Conservation (phyloP, 306 rosid genomes). For the Mucuna pruriens region DNA sequence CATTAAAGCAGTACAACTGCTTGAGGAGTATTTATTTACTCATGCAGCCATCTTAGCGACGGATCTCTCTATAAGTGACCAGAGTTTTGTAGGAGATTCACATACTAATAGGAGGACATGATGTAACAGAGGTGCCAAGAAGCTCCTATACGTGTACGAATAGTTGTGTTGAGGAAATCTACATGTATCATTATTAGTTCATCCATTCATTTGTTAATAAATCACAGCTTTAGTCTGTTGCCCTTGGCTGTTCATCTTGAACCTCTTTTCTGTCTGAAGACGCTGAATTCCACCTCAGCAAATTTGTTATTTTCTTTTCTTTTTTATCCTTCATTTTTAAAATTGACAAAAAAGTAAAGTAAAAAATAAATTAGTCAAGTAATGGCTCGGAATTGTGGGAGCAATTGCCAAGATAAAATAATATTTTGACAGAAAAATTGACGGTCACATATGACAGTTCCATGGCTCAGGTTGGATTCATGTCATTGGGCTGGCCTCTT, state of each 20-base stretch:
- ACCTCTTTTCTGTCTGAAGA: background rate
- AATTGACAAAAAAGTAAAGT: background rate
- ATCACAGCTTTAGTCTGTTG: constrained; percentile 3
- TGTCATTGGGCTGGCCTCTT: no score
- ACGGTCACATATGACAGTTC: background rate
- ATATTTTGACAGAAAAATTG: background rate
- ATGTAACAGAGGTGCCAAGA: constrained; percentile 39
- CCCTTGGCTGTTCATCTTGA: background rate
- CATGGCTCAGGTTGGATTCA: no score
- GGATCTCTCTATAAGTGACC: constrained; percentile 34
- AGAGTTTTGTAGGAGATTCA: constrained; percentile 52
- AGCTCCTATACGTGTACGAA: constrained; percentile 39
- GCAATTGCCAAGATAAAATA: background rate
- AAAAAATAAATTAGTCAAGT: background rate
- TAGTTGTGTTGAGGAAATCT: constrained; percentile 23
- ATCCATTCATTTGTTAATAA: constrained; percentile 46
- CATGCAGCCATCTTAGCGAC: constrained; percentile 29
- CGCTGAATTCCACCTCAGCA: background rate
- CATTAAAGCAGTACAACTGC: constrained; percentile 37
- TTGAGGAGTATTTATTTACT: constrained; percentile 34
- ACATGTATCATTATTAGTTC: constrained; percentile 47
- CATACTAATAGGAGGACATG: constrained; percentile 44
- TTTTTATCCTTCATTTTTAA: background rate
- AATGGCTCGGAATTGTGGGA: background rate
- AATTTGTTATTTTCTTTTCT: background rate